phyloP scores from a whole-genome alignment of 768 basidiomycete species.

The Tricholoma hemisulphureum region DNA sequence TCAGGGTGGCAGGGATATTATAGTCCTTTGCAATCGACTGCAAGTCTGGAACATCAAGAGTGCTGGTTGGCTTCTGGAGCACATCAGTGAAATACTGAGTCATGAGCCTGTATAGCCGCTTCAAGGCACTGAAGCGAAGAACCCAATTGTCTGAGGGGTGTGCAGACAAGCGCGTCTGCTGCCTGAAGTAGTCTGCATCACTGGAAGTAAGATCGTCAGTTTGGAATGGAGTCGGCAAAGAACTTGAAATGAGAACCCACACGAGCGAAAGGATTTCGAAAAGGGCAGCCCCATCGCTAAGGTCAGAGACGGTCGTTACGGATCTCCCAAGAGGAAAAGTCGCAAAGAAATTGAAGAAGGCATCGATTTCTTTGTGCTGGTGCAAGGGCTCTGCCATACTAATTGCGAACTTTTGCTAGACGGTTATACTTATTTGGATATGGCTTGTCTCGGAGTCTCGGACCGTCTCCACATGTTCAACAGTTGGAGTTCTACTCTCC shows the following conservation, averaged over 20 bases:
- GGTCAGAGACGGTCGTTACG: conserved; percentile 62
- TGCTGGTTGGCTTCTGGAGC: conserved; percentile 72
- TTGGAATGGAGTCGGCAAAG: conserved; percentile 3
- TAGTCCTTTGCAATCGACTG: conserved; percentile 82
- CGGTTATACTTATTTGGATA: too few species aligned
- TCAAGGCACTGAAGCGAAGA: conserved; percentile 76
- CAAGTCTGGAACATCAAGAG: conserved; percentile 84
- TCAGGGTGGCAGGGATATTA: conserved; percentile 60
- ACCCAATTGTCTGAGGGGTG: conserved; percentile 88
- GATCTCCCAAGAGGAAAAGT: conserved; percentile 68
- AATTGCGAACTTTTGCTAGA: too few species aligned
- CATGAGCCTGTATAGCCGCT: conserved; percentile 83
- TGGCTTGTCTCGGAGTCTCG: too few species aligned
- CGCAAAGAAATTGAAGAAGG: conserved; percentile 79
- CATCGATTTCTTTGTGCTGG: conserved; percentile 64
- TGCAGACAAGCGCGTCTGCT: conserved; percentile 52
- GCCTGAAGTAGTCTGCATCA: conserved; percentile 77
- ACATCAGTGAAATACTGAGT: conserved; percentile 86
- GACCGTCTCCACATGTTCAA: too few species aligned
- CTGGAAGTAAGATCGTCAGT: conserved; percentile 36
- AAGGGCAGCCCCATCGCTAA: conserved; percentile 77
- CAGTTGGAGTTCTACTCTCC: too few species aligned
- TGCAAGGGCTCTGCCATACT: conserved; percentile 39
- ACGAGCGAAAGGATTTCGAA: conserved; percentile 73
- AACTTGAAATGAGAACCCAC: conserved; percentile 51